Evolutionary conservation across 2,329 filamentous ascomycete species (phyloP), one percentile per base, ranked within the genome.

Genomic region (Pestalotiopsis sp.): DNA sequence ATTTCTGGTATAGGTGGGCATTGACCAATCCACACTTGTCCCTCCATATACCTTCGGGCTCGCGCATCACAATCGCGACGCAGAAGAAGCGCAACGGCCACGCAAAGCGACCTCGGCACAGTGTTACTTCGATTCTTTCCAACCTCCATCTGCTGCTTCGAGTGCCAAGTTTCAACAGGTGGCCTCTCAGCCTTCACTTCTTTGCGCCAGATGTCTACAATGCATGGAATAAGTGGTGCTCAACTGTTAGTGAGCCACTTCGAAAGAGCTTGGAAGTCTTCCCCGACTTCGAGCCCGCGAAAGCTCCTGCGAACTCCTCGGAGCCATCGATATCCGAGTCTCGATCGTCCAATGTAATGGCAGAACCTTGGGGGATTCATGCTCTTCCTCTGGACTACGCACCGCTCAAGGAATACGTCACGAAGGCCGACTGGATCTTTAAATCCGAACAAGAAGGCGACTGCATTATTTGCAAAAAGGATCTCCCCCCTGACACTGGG

Each of bases 11-110:
- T 71, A 95, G 93, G 85, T 98, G 95, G 95, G 95, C 95, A 52
- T 92, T 97, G 85, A 93, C 93, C 72, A 94, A 98, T 77, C 89
- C 94, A 1, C 92, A 96, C 77, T 79, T 91, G 41, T 95, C 95
- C 4, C 84, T 92, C 41, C 94, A 97, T 77, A 94, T 97, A 68
- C 87, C 92, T 13, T 80, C 86, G 13, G 84, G 87, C 39, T 85
- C 89, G 56, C 85, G 90, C n/a, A 83, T 93, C 45, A 83, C 86
- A 1, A 76, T 85, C 62, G 79, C 87, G 74, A 87, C 82, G 0
- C 78, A 81, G 66, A 82, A 77, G 64, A 90, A 88, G 77, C 80
- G 80, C 64, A 87, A 84, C 41, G 85, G 87, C 12, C 86, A 84
- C 17, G 87, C 88, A 3, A 86, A 82, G 60, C 84, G 88, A 38